Conservation (phyloP, 2,329 filamentous ascomycete species). For the Fusarium concolor region DNA sequence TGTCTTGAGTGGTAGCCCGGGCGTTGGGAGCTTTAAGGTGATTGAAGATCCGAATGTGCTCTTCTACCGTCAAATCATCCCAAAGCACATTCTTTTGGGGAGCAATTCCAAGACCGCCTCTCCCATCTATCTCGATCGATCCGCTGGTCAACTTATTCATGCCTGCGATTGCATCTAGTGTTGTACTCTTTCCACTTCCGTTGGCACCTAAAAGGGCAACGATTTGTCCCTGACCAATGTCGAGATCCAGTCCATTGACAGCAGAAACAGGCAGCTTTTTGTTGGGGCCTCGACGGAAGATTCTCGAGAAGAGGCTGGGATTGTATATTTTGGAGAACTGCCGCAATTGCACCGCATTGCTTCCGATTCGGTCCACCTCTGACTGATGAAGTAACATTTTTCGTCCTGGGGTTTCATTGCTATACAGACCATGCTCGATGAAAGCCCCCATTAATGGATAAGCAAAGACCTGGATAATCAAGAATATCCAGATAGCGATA, state of each 20-base stretch:
- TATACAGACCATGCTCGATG: conserved; percentile 80
- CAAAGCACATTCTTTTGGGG: conserved; percentile 96
- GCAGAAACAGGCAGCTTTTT: conserved; percentile 76
- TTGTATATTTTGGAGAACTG: conserved; percentile 83
- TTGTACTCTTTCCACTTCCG: conserved; percentile 90
- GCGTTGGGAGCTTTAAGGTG: conserved; percentile 75
- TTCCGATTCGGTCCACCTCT: conserved; percentile 43
- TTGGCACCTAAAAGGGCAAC: conserved; percentile 89
- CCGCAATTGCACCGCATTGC: conserved; percentile 74
- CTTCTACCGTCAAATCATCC: conserved; percentile 86
- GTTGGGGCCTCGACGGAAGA: conserved; percentile 58
- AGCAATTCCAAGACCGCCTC: conserved; percentile 84
- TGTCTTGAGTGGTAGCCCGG: conserved; percentile 67
- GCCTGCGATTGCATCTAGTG: conserved; percentile 87
- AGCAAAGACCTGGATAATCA: conserved; percentile 79
- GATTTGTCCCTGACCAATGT: conserved; percentile 82
- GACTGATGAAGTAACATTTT: conserved; percentile 58
- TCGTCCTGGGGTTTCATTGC: conserved; percentile 74
- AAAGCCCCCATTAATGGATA: conserved; percentile 82
- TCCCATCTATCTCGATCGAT: conserved; percentile 79
- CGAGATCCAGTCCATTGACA: conserved; percentile 78
- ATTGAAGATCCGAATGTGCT: conserved; percentile 89
- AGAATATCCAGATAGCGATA: conserved; percentile 81
- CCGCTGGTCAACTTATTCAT: conserved; percentile 82
- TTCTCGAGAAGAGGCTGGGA: conserved; percentile 70